Conservation (phyloP, 352 stramenopile genomes). For the Aphanomyces stellatus region DNA sequence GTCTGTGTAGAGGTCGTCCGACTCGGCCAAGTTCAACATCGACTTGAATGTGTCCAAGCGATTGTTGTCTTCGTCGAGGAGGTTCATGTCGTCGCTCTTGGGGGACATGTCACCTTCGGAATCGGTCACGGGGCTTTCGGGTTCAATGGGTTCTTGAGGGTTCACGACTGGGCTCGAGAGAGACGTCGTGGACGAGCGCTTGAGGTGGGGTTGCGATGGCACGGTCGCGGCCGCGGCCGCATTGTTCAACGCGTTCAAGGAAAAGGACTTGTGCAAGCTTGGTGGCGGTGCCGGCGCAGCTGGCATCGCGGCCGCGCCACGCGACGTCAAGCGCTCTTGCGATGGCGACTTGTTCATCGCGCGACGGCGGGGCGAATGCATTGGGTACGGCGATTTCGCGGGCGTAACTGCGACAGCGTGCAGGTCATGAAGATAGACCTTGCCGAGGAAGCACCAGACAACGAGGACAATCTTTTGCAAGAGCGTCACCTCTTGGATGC, state of each 20-base stretch:
- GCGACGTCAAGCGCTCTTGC: neutral
- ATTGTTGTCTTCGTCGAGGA: neutral
- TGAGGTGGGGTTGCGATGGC: neutral
- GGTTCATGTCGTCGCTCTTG: neutral
- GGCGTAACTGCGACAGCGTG: slow-evolving; percentile 6
- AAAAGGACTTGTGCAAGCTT: neutral
- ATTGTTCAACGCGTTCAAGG: neutral
- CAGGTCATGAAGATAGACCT: slow-evolving; percentile 18
- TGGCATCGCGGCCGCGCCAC: neutral
- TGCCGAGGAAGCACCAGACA: slow-evolving; percentile 19
- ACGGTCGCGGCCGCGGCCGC: neutral
- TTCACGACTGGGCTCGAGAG: neutral
- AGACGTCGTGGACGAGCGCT: neutral
- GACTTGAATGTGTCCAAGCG: slow-evolving; percentile 2
- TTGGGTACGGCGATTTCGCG: neutral
- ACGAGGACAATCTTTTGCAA: slow-evolving; percentile 20
- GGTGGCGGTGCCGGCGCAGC: neutral
- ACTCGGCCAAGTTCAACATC: slow-evolving; percentile 15
- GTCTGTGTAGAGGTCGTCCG: slow-evolving; percentile 29
- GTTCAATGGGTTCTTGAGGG: neutral
- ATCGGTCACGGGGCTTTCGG: neutral
- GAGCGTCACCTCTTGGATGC: slow-evolving; percentile 14
- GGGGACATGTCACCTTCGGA: neutral
- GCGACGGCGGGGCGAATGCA: neutral
- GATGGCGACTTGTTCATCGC: neutral